Evolutionary conservation across 1,284 basidiomycete genomes (phyloP), one percentile per base, ranked within the genome.

Genomic region (Tremellales sp.): DNA sequence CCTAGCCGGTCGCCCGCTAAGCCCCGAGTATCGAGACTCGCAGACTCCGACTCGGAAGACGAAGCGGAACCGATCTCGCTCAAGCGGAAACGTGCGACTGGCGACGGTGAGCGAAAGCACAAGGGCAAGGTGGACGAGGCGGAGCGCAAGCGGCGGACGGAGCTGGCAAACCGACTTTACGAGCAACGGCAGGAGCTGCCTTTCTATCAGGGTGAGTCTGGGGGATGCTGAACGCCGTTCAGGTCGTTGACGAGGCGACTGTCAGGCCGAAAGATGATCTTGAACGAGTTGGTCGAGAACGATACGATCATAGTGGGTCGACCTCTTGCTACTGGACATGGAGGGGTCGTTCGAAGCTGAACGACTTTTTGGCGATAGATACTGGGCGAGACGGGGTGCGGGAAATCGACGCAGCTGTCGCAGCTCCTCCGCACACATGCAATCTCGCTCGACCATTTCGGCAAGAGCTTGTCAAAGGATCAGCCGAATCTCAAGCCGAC

Each of bases 391-490:
- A 98, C 94, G 0, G 95, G 94, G 29, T 95, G 91, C 22, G 94
- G 94, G 53, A 98, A 98, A 76, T 97, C 94, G 0, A 98, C 94
- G 39, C 93, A 94, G 77, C 81, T 94, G 25, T 90, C 92, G 0
- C 87, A 94, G 70, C 90, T 93, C 62, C 76, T 97, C 22, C 79
- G 91, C 39, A 82, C 61, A 4, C 64, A 72, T 48, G 19, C 43
- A 8, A 37, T 58, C 8, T 58, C 68, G 2, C 48, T 58, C 3
- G 55, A 58, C 10, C 50, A 67, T 42, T 70, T 55, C 40, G 38
- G 47, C 19, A 27, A 47, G 1, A 28, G 32, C 31, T 39, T 25
- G 34, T 45, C 27, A 8, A 18, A 26, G 7, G 8, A 7, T 24
- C 21, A 9, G 10, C 25, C 29, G 8, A 10, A 38, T 31, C n/a